A percentile compares a stretch with the other conserved stretches of the same genome.
Evolutionary conservation across 371 early-diverging fungal species (phyloP).

Genomic region (Parasitella parasitica): DNA sequence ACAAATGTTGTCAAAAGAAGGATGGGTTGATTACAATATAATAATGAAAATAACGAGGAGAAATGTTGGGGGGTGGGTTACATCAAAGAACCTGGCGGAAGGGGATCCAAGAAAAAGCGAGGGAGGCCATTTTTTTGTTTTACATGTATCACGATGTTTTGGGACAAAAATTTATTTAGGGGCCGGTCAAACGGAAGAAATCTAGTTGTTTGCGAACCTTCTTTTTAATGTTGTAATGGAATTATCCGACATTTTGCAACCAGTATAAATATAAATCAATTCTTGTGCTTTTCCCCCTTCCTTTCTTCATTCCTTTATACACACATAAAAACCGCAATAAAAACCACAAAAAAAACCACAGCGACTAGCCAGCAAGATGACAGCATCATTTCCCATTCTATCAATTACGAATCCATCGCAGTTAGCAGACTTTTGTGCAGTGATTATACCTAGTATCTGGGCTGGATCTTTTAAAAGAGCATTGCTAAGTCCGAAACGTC

Average conservation of each 20-base stretch:
- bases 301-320: background rate
- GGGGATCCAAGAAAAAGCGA: background rate
- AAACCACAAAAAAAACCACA: slow-evolving; percentile 1
- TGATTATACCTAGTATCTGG: slow-evolving; percentile 51
- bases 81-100: background rate
- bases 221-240: background rate
- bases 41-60: background rate
- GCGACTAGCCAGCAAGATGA: background rate
- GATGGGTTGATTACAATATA: no score
- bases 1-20: background rate
- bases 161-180: background rate
- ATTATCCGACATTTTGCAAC: background rate
- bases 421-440: slow-evolving; percentile 48
- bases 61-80: background rate
- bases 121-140: background rate
- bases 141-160: slow-evolving; percentile 1
- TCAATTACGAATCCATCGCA: slow-evolving; percentile 29
- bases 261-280: slow-evolving; percentile 1
- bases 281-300: slow-evolving; percentile 8
- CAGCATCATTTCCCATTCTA: slow-evolving; percentile 7
- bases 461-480: slow-evolving; percentile 23
- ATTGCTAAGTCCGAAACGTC: slow-evolving; percentile 33
- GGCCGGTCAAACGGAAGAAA: slow-evolving; percentile 1
- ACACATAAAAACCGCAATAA: background rate
- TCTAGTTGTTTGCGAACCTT: slow-evolving; percentile 1